A percentile compares a stretch with the other conserved stretches of the same genome.
These are phyloP conservation scores for Amylocarpus encephaloides DNA, from an alignment of 2,329 filamentous ascomycete species.

Conservation along the genomic window DNA sequence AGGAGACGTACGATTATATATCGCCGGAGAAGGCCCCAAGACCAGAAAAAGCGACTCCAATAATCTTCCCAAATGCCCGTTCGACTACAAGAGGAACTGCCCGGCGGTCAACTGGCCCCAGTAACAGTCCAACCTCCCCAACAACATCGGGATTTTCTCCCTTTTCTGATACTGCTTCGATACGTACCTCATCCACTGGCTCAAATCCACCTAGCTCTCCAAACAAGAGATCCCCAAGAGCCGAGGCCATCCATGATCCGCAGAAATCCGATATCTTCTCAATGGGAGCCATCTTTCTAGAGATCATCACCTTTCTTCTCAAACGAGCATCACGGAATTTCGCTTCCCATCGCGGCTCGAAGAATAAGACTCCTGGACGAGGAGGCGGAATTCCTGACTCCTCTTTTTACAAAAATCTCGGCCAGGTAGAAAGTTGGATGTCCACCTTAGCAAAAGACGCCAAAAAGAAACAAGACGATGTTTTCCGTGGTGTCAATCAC, in stretches of 20 bases:
- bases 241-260: conserved; percentile 38
- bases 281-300: conserved; percentile 65
- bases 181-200: conserved; percentile 18
- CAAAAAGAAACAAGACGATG: conserved; percentile 36
- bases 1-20: conserved; percentile 66
- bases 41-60: conserved; percentile 32
- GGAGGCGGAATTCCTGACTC: conserved; percentile 58
- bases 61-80: conserved; percentile 34
- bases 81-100: conserved; percentile 9
- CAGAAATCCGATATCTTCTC: conserved; percentile 67
- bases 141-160: background rate
- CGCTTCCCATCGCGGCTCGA: conserved; percentile 57
- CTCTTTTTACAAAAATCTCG: conserved; percentile 65
- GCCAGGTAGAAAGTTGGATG: conserved; percentile 66
- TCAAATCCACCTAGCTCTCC: conserved; percentile 14
- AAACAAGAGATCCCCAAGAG: background rate
- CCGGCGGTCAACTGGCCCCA: conserved; percentile 26
- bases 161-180: conserved; percentile 22
- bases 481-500: conserved; percentile 46
- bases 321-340: conserved; percentile 63
- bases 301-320: conserved; percentile 62
- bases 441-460: conserved; percentile 53
- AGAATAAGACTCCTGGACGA: conserved; percentile 46
- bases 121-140: background rate
- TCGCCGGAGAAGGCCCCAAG: conserved; percentile 52